phyloP scores from a whole-genome alignment of 306 rosid species.

The Trifolium dubium region DNA sequence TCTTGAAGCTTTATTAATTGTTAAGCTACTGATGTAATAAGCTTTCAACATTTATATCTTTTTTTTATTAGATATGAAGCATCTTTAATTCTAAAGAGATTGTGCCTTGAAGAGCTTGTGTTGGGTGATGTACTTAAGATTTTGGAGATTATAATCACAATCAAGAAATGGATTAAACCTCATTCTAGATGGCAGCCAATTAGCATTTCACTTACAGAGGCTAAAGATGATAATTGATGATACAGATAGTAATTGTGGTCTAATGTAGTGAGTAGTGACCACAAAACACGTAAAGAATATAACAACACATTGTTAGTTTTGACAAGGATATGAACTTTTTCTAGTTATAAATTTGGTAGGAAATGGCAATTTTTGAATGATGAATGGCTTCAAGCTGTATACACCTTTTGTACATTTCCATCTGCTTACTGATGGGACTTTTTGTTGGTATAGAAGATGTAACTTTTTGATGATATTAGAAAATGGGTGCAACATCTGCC shows the following conservation, averaged over 20 bases:
- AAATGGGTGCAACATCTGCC: slow-evolving; percentile 26
- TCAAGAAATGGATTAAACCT: slow-evolving; percentile 76
- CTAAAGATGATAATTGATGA: slow-evolving; percentile 41
- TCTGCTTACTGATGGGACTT: slow-evolving; percentile 20
- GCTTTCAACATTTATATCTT: background rate
- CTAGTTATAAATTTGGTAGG: slow-evolving; percentile 31
- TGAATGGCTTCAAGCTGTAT: slow-evolving; percentile 31
- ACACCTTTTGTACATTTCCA: background rate
- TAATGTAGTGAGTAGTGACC: slow-evolving; percentile 16
- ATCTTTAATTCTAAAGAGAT: slow-evolving; percentile 53
- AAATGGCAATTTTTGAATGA: slow-evolving; percentile 37
- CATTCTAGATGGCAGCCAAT: slow-evolving; percentile 86
- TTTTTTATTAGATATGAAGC: slow-evolving; percentile 70
- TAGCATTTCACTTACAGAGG: slow-evolving; percentile 52
- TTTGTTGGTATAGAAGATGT: background rate
- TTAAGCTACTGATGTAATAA: slow-evolving; percentile 1
- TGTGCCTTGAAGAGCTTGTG: slow-evolving; percentile 59
- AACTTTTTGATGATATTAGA: slow-evolving; percentile 26
- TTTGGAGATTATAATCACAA: slow-evolving; percentile 57
- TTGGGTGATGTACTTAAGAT: slow-evolving; percentile 75
- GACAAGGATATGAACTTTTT: background rate
- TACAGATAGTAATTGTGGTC: slow-evolving; percentile 35
- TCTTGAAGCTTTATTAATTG: slow-evolving; percentile 22
- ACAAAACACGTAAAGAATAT: slow-evolving; percentile 28
- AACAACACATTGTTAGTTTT: background rate